Percentiles rank a stretch among this genome's conserved stretches.
These are phyloP conservation scores for Colletotrichum caudatum DNA, from an alignment of 2,329 filamentous ascomycete species.

Conservation along the genomic window DNA sequence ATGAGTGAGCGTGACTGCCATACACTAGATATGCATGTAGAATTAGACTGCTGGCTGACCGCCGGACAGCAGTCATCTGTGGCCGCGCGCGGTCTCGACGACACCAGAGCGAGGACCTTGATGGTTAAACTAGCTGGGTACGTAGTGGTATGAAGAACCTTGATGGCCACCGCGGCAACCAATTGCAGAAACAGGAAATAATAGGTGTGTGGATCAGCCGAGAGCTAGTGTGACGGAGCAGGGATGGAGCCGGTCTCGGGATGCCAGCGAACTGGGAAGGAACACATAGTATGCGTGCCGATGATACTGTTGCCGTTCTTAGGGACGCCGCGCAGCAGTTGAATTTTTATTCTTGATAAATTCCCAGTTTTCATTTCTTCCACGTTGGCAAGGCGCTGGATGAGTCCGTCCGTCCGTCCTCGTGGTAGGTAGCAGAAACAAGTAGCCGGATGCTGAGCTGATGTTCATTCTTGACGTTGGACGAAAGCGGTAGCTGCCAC, in stretches of 20 bases:
- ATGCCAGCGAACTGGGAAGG: conserved; percentile 13
- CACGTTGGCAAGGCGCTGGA: too few species aligned
- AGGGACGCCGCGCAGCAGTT: too few species aligned
- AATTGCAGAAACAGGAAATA: conserved; percentile 16
- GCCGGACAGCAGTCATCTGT: background rate
- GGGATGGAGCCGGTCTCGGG: conserved; percentile 25
- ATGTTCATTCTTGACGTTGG: background rate
- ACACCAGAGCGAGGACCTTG: conserved; percentile 32
- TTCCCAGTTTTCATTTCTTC: background rate
- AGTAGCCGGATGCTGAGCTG: too few species aligned
- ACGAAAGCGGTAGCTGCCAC: conserved; percentile 2
- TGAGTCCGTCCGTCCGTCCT: background rate
- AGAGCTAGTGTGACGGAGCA: conserved; percentile 15
- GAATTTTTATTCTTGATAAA: too few species aligned
- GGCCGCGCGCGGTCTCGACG: background rate
- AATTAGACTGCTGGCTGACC: background rate
- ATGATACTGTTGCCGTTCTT: background rate
- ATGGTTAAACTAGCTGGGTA: conserved; percentile 27
- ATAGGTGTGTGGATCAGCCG: background rate
- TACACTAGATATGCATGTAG: background rate
- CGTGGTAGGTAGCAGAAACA: too few species aligned
- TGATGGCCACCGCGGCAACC: conserved; percentile 25
- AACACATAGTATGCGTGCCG: background rate
- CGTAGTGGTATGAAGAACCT: conserved; percentile 30
- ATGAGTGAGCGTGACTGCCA: background rate